These are phyloP conservation scores for Akanthomyces muscarius DNA, from an alignment of 2,329 filamentous ascomycete species.

Conservation along the genomic window DNA sequence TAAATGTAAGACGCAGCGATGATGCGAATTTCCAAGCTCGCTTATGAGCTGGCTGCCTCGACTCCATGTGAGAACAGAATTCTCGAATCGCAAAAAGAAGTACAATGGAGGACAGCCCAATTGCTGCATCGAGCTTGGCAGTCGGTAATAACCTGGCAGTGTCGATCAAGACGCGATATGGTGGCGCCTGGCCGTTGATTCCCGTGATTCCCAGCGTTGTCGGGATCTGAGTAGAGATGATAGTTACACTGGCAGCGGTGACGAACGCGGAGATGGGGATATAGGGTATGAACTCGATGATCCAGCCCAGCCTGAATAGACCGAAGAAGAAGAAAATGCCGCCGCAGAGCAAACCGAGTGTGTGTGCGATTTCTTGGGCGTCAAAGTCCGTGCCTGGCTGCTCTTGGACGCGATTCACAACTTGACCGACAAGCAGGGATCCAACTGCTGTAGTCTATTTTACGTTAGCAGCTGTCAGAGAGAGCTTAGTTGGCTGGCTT, in stretches of 20 bases:
- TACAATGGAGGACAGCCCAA: conserved; percentile 64
- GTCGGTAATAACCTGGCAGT: conserved; percentile 37
- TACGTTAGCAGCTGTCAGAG: conserved; percentile 8
- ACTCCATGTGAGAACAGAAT: conserved; percentile 56
- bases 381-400: conserved; percentile 31
- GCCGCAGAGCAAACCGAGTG: conserved; percentile 43
- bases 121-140: conserved; percentile 62
- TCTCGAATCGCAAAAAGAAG: conserved; percentile 63
- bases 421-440: conserved; percentile 47
- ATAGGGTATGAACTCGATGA: conserved; percentile 50
- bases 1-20: conserved; percentile 71
- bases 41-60: conserved; percentile 54
- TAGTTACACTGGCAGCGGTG: conserved; percentile 48
- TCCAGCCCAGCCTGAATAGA: conserved; percentile 44
- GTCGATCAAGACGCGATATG: conserved; percentile 44
- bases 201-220: conserved; percentile 39
- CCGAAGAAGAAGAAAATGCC: conserved; percentile 42
- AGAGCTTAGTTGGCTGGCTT: conserved; percentile 19
- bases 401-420: conserved; percentile 36
- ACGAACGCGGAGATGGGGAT: conserved; percentile 49
- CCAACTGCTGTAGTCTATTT: conserved; percentile 52
- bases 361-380: conserved; percentile 40
- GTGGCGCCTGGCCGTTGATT: conserved; percentile 42
- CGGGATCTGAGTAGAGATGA: conserved; percentile 45
- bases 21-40: conserved; percentile 69